A percentile compares a stretch with the other conserved stretches of the same genome.
These are phyloP conservation scores for Penicillium waksmanii DNA, from an alignment of 495 filamentous ascomycete species.

Conservation along the genomic window DNA sequence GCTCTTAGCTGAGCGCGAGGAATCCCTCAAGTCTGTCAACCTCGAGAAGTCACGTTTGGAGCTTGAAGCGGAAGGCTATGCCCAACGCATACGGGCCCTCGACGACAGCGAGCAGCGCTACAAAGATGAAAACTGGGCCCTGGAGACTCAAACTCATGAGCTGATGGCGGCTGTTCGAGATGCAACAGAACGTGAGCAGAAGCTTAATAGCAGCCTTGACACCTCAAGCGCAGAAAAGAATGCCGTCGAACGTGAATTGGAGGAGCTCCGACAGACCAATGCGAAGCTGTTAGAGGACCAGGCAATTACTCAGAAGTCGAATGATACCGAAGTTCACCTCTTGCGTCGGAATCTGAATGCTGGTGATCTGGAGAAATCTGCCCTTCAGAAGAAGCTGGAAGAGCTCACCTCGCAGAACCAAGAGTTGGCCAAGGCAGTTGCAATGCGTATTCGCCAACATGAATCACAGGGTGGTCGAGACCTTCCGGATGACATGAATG, in stretches of 20 bases:
- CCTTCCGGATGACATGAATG: slow-evolving; percentile 63
- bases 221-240: slow-evolving; percentile 74
- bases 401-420: slow-evolving; percentile 85
- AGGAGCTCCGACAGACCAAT: slow-evolving; percentile 80
- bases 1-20: slow-evolving; percentile 82
- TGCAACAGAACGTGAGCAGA: slow-evolving; percentile 75
- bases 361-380: slow-evolving; percentile 72
- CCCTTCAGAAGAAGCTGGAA: slow-evolving; percentile 79
- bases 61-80: slow-evolving; percentile 75
- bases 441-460: slow-evolving; percentile 69
- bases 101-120: slow-evolving; percentile 94
- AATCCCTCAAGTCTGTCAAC: slow-evolving; percentile 73
- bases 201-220: slow-evolving; percentile 71
- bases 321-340: slow-evolving; percentile 82
- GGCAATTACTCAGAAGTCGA: slow-evolving; percentile 70
- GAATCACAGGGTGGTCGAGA: slow-evolving; percentile 64
- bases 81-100: slow-evolving; percentile 74
- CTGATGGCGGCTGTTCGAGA: slow-evolving; percentile 70
- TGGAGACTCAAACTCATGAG: slow-evolving; percentile 89
- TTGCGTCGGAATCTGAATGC: slow-evolving; percentile 74
- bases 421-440: slow-evolving; percentile 80
- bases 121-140: slow-evolving; percentile 97
- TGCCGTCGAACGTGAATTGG: slow-evolving; percentile 75
- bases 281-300: slow-evolving; percentile 83
- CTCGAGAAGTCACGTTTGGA: slow-evolving; percentile 78